Base-by-base conservation (phyloP, 164 flowering plant species). In the Nymphaea colorata region DNA sequence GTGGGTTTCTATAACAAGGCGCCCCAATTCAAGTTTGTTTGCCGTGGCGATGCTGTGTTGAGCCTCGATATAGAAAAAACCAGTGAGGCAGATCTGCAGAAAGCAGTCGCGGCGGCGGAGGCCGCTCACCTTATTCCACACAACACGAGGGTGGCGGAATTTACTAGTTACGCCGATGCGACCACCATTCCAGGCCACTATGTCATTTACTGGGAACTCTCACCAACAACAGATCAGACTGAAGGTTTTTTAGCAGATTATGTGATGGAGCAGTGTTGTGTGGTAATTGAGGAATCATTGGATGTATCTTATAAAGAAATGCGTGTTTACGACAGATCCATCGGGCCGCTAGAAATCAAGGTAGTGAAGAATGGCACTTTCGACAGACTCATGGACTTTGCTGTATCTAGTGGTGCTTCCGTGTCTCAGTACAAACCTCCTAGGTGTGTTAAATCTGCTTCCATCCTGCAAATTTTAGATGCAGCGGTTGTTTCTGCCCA, bases 301-400 rank as follows among this genome's bases (percentile, higher is more conserved):
- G 85, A 87, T 84, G 70, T 90, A 65, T 91, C 86, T 3, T 89
- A 87, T 68, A 67, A 91, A 17, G 90, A 87, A 61, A 71, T 90
- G 43, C 80, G 95, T 43, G 90, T 80, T 2, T 83, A 82, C 3
- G 86, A 83, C 76, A 72, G 77, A 63, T 89, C 95, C 16, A 81
- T 89, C 41, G 95, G 91, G 5, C 85, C 95, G 10, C 74, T 89
- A 64, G 95, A 89, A 77, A 89, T 87, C 12, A 72, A 89, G 70
- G 82, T 87, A 2, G 91, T 87, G 65, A 81, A 76, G 68, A 76
- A 59, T 10, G 96, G 96, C 0, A 86, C 96, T 6, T 87, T 87
- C 69, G 96, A 89, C 69, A 89, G 86, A 74, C 76, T 89, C 2
- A 89, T 89, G 96, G 96, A 89, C 76, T 87, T 86, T 36, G 96